These are phyloP conservation scores for Solanum piurae DNA, from an alignment of 257 asterid species.

Conservation along the genomic window DNA sequence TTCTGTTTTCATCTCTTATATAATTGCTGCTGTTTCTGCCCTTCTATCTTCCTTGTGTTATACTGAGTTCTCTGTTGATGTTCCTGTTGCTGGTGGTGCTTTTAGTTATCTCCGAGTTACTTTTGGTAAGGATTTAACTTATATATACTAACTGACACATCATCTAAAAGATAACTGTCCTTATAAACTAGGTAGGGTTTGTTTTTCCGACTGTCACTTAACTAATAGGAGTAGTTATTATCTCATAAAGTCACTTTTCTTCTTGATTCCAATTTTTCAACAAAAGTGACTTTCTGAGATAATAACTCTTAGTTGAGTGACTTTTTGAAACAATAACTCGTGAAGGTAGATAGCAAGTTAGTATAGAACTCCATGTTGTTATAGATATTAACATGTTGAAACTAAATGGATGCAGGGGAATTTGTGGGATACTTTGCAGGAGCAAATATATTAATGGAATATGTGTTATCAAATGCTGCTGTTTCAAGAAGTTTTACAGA, in stretches of 20 bases:
- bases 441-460: conserved; percentile 34
- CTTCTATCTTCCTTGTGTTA: conserved; percentile 33
- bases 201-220: neutral
- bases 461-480: conserved; percentile 36
- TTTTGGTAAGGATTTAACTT: conserved; percentile 12
- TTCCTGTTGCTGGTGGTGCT: conserved; percentile 38
- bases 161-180: neutral
- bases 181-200: neutral
- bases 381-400: neutral
- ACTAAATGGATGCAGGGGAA: conserved; percentile 17
- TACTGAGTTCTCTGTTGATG: conserved; percentile 24
- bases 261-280: neutral
- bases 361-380: too few relatives aligned
- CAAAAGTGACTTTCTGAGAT: neutral
- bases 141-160: neutral
- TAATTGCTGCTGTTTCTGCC: conserved; percentile 26
- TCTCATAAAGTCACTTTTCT: fast-evolving
- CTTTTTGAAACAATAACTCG: neutral
- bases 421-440: conserved; percentile 38
- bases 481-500: conserved; percentile 37
- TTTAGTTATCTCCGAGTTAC: conserved; percentile 34
- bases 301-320: neutral
- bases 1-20: conserved; percentile 27
- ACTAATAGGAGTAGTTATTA: neutral
- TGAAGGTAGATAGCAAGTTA: neutral